A percentile compares a stretch with the other conserved stretches of the same genome.
Conservation (phyloP, 768 basidiomycete genomes). For the Amanita polypyramis region DNA sequence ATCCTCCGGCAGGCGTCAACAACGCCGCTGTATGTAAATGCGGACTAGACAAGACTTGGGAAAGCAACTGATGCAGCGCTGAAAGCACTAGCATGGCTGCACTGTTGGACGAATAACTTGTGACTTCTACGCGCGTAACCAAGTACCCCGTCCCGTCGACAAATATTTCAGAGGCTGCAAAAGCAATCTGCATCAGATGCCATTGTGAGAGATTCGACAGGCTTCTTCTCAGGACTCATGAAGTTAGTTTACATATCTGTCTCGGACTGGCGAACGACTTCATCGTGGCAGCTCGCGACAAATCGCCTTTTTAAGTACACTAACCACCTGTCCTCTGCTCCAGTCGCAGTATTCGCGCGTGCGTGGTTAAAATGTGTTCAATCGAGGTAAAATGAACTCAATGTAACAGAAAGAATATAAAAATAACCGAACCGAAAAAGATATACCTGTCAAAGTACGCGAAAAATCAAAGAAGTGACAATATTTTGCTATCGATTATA, state of each 20-base stretch:
- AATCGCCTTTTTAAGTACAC: too few species aligned
- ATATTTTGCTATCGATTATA: neutral
- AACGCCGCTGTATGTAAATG: slow-evolving; percentile 62
- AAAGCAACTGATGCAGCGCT: slow-evolving; percentile 52
- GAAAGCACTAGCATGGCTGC: slow-evolving; percentile 57
- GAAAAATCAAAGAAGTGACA: neutral
- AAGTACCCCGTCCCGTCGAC: too few species aligned
- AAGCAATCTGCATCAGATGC: too few species aligned
- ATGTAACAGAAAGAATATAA: slow-evolving; percentile 2
- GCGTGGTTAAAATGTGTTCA: slow-evolving; percentile 3
- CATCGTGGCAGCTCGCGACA: too few species aligned
- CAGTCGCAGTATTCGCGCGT: neutral
- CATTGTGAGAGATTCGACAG: too few species aligned
- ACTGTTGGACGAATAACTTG: too few species aligned
- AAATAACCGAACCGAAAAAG: neutral
- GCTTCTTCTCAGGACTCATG: too few species aligned
- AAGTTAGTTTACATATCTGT: too few species aligned
- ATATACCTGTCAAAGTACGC: neutral
- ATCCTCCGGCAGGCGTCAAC: slow-evolving; percentile 63
- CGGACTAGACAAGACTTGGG: slow-evolving; percentile 49
- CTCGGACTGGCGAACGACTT: too few species aligned
- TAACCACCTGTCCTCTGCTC: too few species aligned
- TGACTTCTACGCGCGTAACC: too few species aligned
- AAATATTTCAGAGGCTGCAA: too few species aligned
- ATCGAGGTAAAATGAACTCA: neutral